A percentile compares a stretch with the other conserved stretches of the same genome.
Evolutionary conservation across 495 filamentous ascomycete genomes (phyloP).

Genomic region (Xylaria cubensis): DNA sequence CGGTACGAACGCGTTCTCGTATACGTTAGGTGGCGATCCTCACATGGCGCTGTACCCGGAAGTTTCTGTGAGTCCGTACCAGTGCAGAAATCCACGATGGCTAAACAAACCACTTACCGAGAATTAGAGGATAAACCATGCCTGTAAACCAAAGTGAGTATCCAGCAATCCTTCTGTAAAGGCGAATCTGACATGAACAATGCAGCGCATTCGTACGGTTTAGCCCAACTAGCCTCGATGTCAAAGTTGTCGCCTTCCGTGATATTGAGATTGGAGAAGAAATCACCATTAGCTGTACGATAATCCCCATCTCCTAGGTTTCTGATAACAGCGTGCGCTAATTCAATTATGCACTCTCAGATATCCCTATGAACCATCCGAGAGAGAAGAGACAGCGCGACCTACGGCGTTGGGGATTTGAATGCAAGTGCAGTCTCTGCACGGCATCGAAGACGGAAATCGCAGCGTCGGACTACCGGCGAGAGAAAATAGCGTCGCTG

Average conservation of each 20-base stretch:
- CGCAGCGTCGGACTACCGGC: slow-evolving; percentile 44
- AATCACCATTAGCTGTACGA: slow-evolving; percentile 48
- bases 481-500: slow-evolving; percentile 40
- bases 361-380: slow-evolving; percentile 42
- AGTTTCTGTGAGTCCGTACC: slow-evolving; percentile 40
- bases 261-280: slow-evolving; percentile 52
- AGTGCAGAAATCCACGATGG: not conserved
- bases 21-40: slow-evolving; percentile 35
- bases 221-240: slow-evolving; percentile 39
- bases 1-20: slow-evolving; percentile 50
- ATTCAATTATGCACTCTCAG: slow-evolving; percentile 24
- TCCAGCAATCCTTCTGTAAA: not conserved
- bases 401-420: slow-evolving; percentile 47
- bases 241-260: slow-evolving; percentile 41
- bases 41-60: slow-evolving; percentile 48
- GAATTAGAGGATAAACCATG: slow-evolving; percentile 50
- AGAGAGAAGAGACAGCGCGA: slow-evolving; percentile 34
- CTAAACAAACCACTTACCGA: not conserved
- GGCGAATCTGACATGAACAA: slow-evolving; percentile 25
- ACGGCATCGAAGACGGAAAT: slow-evolving; percentile 35
- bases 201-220: slow-evolving; percentile 45
- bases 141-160: slow-evolving; percentile 49
- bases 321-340: not conserved
- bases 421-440: slow-evolving; percentile 49
- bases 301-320: not conserved